Percentiles rank a stretch among this genome's conserved stretches.
Conservation (phyloP, 2,329 filamentous ascomycete genomes). For the Dactylellina sp. region DNA sequence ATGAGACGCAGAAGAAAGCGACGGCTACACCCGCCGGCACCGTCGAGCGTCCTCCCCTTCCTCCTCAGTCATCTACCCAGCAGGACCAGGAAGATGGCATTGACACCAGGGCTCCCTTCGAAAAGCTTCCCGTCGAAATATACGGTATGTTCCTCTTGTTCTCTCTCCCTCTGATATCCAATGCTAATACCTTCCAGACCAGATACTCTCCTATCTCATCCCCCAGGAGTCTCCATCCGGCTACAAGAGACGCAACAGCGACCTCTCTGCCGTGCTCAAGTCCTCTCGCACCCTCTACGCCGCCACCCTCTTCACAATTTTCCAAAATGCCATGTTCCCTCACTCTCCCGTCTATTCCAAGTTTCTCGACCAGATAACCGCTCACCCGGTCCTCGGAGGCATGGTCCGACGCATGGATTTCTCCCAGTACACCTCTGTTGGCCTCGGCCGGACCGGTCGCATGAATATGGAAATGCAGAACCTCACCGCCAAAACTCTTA, state of each 20-base stretch:
- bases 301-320: constrained; percentile 79
- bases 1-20: constrained; percentile 46
- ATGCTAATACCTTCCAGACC: too few species aligned
- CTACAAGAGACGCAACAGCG: constrained; percentile 79
- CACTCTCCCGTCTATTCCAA: constrained; percentile 87
- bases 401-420: constrained; percentile 84
- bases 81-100: background rate
- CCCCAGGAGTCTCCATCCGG: constrained; percentile 81
- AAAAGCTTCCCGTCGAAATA: constrained; percentile 77
- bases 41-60: constrained; percentile 27
- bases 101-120: constrained; percentile 67
- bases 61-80: background rate
- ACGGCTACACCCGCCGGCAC: constrained; percentile 7
- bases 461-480: constrained; percentile 81
- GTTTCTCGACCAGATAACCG: constrained; percentile 76
- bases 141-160: constrained; percentile 72
- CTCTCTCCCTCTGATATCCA: too few species aligned
- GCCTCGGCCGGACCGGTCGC: constrained; percentile 78
- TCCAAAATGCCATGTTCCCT: constrained; percentile 82
- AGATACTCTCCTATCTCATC: constrained; percentile 79
- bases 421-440: constrained; percentile 84
- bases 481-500: constrained; percentile 78
- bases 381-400: constrained; percentile 76
- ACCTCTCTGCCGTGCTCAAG: constrained; percentile 79
- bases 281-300: constrained; percentile 80